Evolutionary conservation across 2,329 filamentous ascomycete genomes (phyloP).

Genomic region (Macroventuria anomochaeta): DNA sequence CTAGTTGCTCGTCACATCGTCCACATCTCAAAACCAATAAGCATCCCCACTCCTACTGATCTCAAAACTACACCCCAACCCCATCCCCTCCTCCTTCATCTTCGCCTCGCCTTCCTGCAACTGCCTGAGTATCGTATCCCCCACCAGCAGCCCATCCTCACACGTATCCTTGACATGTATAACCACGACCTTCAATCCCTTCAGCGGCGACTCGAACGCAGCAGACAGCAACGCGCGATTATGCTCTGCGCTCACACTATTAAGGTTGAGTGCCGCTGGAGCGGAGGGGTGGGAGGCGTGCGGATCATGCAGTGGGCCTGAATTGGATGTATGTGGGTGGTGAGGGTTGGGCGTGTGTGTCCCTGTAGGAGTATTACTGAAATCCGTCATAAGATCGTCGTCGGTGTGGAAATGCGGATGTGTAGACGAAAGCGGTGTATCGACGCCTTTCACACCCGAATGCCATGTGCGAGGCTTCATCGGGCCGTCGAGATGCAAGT

Average conservation of each 20-base stretch:
- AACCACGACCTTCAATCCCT: slow-evolving; percentile 79
- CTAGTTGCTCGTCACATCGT: no score
- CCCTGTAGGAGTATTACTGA: slow-evolving; percentile 19
- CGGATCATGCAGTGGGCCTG: neutral
- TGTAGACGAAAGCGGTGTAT: slow-evolving; percentile 19
- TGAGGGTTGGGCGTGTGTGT: slow-evolving; percentile 29
- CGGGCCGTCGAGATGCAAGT: slow-evolving; percentile 27
- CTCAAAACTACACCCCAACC: slow-evolving; percentile 80
- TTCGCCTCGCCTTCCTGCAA: slow-evolving; percentile 67
- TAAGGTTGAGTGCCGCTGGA: slow-evolving; percentile 34
- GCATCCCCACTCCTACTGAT: slow-evolving; percentile 71
- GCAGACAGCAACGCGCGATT: slow-evolving; percentile 36
- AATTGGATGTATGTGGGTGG: neutral
- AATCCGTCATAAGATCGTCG: slow-evolving; percentile 41
- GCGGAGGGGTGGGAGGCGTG: slow-evolving; percentile 28
- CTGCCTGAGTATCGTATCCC: slow-evolving; percentile 73
- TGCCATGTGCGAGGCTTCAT: slow-evolving; percentile 21
- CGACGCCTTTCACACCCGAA: slow-evolving; percentile 19
- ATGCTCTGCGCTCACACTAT: slow-evolving; percentile 32
- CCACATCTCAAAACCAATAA: slow-evolving; percentile 53
- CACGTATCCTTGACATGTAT: slow-evolving; percentile 94
- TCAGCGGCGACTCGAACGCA: slow-evolving; percentile 59
- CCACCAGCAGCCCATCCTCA: slow-evolving; percentile 69
- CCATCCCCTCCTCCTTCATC: slow-evolving; percentile 56
- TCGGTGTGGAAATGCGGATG: slow-evolving; percentile 19